A percentile compares a stretch with the other conserved stretches of the same genome.
These are phyloP conservation scores for Aspergillus sclerotiicarbonarius DNA, from an alignment of 495 filamentous ascomycete genomes.

Conservation along the genomic window DNA sequence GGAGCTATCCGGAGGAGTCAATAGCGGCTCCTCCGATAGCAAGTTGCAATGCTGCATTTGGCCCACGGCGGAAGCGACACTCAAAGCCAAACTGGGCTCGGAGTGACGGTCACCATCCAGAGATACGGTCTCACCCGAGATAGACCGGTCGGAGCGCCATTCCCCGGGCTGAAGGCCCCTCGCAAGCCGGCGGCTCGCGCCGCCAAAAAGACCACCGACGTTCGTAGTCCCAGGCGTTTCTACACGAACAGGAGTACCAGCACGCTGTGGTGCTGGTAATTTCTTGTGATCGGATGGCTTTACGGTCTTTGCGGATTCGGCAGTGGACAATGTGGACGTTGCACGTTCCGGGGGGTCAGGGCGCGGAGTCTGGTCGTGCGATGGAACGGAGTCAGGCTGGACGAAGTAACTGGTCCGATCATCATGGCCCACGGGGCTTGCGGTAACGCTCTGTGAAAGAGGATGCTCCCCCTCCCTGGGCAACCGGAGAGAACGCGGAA, in stretches of 20 bases:
- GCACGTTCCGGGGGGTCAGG: conserved; percentile 50
- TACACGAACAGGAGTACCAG: conserved; percentile 43
- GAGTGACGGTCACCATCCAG: conserved; percentile 61
- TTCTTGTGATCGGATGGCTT: conserved; percentile 37
- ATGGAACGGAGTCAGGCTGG: conserved; percentile 34
- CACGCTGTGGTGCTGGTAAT: conserved; percentile 34
- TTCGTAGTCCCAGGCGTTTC: conserved; percentile 49
- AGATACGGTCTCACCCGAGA: conserved; percentile 56
- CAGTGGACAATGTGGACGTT: conserved; percentile 58
- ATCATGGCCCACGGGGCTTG: conserved; percentile 59
- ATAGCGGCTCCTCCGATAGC: conserved; percentile 30
- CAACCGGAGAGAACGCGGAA: conserved; percentile 33
- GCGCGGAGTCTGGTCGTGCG: conserved; percentile 40
- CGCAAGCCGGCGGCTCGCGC: conserved; percentile 50
- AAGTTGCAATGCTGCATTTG: conserved; percentile 53
- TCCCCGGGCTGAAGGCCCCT: conserved; percentile 50
- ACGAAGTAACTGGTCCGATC: conserved; percentile 43
- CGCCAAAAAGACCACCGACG: conserved; percentile 57
- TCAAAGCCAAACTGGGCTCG: conserved; percentile 61
- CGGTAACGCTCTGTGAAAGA: conserved; percentile 76
- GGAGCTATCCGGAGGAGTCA: conserved; percentile 15
- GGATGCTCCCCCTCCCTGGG: conserved; percentile 66
- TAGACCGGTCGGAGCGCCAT: conserved; percentile 46
- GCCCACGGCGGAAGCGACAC: conserved; percentile 60
- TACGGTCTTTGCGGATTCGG: conserved; percentile 62